Evolutionary conservation across 257 asterid species (phyloP).

Genomic region (Anisodus tanguticus): DNA sequence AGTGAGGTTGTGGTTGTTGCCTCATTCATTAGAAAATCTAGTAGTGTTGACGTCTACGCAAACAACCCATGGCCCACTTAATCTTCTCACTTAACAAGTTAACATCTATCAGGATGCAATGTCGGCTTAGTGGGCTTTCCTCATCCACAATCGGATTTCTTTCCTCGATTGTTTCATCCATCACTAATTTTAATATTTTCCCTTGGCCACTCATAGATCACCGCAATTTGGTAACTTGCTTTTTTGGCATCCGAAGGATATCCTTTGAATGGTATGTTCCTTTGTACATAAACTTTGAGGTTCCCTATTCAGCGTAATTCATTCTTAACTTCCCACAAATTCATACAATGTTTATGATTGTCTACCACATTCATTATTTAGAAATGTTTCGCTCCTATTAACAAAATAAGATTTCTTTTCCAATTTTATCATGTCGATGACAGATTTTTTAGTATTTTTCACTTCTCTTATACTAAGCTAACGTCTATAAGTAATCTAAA

Average conservation of each 20-base stretch:
- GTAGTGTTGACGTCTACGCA: background rate
- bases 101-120: background rate
- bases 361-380: conserved; percentile 8
- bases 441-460: background rate
- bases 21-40: background rate
- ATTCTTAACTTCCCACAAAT: conserved; percentile 15
- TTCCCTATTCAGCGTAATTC: background rate
- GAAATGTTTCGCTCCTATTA: background rate
- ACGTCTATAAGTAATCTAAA: background rate
- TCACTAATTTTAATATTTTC: conserved; percentile 8
- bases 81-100: background rate
- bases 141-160: background rate
- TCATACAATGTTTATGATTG: background rate
- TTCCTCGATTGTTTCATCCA: background rate
- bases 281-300: background rate
- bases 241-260: background rate
- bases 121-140: background rate
- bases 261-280: conserved; percentile 23
- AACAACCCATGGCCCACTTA: background rate
- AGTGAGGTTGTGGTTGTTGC: background rate
- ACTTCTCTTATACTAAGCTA: background rate
- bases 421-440: background rate
- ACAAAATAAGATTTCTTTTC: background rate
- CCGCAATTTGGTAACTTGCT: background rate
- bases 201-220: background rate